Base-by-base conservation (phyloP, 2,329 filamentous ascomycete genomes). In the Trichophyton rubrum region DNA sequence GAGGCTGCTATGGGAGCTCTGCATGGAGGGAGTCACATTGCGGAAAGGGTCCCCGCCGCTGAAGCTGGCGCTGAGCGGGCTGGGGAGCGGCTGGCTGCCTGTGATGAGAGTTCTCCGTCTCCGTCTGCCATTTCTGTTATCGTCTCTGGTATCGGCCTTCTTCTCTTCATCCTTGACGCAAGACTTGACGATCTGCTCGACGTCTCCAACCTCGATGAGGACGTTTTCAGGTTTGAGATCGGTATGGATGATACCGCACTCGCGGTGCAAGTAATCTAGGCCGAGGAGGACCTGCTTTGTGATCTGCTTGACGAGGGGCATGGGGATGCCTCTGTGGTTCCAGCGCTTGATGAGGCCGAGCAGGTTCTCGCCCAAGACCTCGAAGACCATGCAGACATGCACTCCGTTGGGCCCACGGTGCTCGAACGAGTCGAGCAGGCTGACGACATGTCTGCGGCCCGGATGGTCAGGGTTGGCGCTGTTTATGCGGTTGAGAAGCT, bases 331-430 rank as follows among this genome's bases (percentile, higher is more conserved):
- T 63, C 93, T 84, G 74, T 97, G 93, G 73, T 97, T 96, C 91
- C 92, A 97, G 68, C 89, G 86, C 83, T 97, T 97, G 80, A 99
- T 96, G 71, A 99, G 77, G 27, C 93, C 92, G 59, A 97, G 78
- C 65, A 97, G 76, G 71, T 97, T 97, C 80, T 97, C 91, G 59
- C 93, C 93, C 61, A 99, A 77, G 2, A 99, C 93, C 74, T 99
- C 93, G 69, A 99, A 99, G 6, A 99, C 93, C 92, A 99, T 97
- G 79, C 93, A 99, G 62, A 97, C 90, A 71, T 99, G 93, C 58
- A 90, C 88, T 56, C 93, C 93, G 70, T 99, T 95, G 49, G 92
- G 92, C 8, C 93, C 93, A 74, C 95, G 95, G 78, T 97, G 93
- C 73, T 96, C 92, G 73, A 99, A 99, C 0, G 90, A 96, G 75